A percentile compares a stretch with the other conserved stretches of the same genome.
phyloP scores from a whole-genome alignment of 805 yeast species.

The Myxozyma neglecta region DNA sequence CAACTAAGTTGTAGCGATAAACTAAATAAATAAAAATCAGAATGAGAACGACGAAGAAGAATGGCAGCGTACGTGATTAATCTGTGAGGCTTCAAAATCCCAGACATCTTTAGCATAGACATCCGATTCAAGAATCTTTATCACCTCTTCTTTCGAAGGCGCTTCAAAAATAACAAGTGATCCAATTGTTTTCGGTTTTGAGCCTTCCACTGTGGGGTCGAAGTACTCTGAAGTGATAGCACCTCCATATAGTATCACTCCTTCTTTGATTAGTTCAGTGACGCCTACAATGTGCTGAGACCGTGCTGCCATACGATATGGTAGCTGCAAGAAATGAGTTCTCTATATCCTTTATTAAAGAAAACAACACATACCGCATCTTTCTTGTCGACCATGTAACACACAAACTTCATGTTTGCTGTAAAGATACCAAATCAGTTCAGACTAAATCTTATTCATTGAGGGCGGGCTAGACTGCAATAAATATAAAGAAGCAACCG shows the following conservation, averaged over 20 bases:
- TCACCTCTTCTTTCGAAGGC: slow-evolving; percentile 17
- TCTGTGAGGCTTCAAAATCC: slow-evolving; percentile 14
- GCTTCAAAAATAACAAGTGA: slow-evolving; percentile 14
- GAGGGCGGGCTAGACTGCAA: neutral
- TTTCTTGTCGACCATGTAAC: slow-evolving; percentile 15
- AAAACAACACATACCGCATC: neutral
- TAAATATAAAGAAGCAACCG: neutral
- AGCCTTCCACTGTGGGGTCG: slow-evolving; percentile 5
- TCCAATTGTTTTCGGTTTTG: slow-evolving; percentile 12
- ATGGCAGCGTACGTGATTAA: slow-evolving; percentile 9
- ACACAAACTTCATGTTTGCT: slow-evolving; percentile 4
- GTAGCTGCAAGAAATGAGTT: neutral
- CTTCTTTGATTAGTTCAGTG: slow-evolving; percentile 2
- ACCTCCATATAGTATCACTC: slow-evolving; percentile 9
- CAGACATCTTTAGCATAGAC: slow-evolving; percentile 14
- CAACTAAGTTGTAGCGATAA: neutral
- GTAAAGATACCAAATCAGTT: neutral
- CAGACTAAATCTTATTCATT: neutral
- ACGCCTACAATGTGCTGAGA: slow-evolving; percentile 7
- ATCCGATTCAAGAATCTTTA: slow-evolving; percentile 7
- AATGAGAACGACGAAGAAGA: neutral
- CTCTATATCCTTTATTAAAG: neutral
- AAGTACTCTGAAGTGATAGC: slow-evolving; percentile 1
- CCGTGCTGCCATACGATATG: slow-evolving; percentile 9
- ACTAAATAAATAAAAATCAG: neutral